Conservation (phyloP, 352 stramenopile genomes). For the Pythium volutum region DNA sequence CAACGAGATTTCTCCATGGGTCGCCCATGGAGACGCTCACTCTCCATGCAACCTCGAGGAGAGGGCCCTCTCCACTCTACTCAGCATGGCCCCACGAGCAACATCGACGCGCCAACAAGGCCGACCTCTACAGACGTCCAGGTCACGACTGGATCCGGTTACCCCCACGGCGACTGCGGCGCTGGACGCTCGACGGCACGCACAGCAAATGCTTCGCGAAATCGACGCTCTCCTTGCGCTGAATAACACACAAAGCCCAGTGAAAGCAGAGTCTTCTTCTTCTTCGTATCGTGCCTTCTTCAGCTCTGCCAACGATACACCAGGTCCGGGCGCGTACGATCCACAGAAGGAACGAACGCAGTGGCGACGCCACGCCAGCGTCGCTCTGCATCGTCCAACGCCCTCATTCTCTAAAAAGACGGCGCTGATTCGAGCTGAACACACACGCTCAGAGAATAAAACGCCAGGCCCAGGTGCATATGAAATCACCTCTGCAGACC, state of each 20-base stretch:
- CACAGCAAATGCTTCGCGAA: slow-evolving; percentile 4
- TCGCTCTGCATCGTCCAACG: neutral
- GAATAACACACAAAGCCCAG: neutral
- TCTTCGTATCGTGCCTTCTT: neutral
- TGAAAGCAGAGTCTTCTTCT: neutral
- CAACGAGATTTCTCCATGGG: neutral
- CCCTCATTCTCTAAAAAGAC: slow-evolving; percentile 4
- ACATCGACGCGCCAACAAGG: neutral
- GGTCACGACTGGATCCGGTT: neutral
- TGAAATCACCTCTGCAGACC: neutral
- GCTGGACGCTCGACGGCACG: slow-evolving; percentile 2
- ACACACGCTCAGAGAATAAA: neutral
- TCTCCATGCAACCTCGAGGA: no score
- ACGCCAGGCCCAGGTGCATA: slow-evolving; percentile 17
- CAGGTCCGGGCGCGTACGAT: slow-evolving; percentile 7
- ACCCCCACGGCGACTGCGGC: slow-evolving; percentile 6
- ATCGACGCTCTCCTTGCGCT: slow-evolving; percentile 10
- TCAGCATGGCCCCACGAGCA: neutral
- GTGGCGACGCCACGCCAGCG: slow-evolving; percentile 7
- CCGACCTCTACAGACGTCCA: neutral
- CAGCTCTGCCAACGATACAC: neutral
- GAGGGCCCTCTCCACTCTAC: neutral
- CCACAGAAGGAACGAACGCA: slow-evolving; percentile 17
- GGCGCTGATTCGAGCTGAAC: neutral
- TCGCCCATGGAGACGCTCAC: no score